phyloP scores from a whole-genome alignment of 805 yeast genomes.

The Grigorovia yakushimaensis region DNA sequence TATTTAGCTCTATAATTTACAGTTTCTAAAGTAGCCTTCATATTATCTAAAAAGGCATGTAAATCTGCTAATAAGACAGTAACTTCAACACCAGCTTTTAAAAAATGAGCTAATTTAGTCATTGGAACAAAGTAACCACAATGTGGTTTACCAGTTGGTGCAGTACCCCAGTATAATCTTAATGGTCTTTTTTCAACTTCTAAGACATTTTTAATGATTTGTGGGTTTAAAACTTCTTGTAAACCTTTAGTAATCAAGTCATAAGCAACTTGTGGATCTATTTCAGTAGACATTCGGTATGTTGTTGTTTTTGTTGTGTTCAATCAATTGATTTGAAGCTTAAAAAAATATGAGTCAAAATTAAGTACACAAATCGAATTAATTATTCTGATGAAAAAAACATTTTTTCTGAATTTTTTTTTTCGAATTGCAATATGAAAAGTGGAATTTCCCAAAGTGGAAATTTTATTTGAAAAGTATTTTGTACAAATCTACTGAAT shows the following conservation, averaged over 20 bases:
- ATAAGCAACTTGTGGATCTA: constrained; percentile 54
- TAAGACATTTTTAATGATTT: constrained; percentile 74
- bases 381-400: neutral
- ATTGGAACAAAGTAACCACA: constrained; percentile 98
- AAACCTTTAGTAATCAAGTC: constrained; percentile 72
- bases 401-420: too few species aligned
- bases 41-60: constrained; percentile 94
- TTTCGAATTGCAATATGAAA: neutral
- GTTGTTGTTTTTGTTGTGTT: too few species aligned
- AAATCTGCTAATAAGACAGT: constrained; percentile 86
- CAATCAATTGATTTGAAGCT: too few species aligned
- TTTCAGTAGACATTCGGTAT: constrained; percentile 2
- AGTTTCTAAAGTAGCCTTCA: constrained; percentile 95
- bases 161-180: constrained; percentile 96
- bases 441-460: neutral
- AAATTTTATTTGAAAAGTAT: too few species aligned
- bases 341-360: too few species aligned
- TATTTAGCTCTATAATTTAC: constrained; percentile 82
- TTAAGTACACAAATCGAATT: neutral
- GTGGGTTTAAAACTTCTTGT: constrained; percentile 85
- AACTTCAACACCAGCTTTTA: constrained; percentile 93
- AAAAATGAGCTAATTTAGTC: constrained; percentile 90
- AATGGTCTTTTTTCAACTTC: constrained; percentile 76
- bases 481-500: neutral
- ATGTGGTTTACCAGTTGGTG: constrained; percentile 98